Evolutionary conservation across 106 monocot genomes (phyloP).

Genomic region (Allium fistulosum): DNA sequence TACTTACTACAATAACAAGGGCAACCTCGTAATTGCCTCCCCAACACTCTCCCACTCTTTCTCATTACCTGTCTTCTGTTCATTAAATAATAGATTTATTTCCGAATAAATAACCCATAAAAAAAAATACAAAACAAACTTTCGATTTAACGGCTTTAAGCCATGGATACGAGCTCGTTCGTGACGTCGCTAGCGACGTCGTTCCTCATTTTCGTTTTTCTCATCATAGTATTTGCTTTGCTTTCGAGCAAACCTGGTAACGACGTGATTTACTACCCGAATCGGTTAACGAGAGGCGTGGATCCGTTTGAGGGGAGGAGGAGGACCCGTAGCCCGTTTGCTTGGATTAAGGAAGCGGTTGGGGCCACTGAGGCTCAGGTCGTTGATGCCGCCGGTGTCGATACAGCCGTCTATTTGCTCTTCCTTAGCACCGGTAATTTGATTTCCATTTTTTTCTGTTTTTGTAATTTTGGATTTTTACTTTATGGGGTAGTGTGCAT

Average conservation of each 20-base stretch:
- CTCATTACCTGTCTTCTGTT: neutral
- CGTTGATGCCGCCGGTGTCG: constrained; percentile 60
- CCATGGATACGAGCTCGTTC: constrained; percentile 78
- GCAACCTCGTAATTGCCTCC: neutral
- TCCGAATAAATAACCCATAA: neutral
- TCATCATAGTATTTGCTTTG: constrained; percentile 65
- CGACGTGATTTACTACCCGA: constrained; percentile 83
- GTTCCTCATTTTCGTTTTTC: constrained; percentile 56
- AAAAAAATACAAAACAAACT: neutral
- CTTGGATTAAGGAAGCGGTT: constrained; percentile 69
- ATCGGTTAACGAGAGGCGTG: constrained; percentile 33
- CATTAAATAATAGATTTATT: neutral
- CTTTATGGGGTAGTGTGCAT: neutral
- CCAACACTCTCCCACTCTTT: neutral
- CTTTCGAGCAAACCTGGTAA: constrained; percentile 64
- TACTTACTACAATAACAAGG: neutral
- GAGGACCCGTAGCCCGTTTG: constrained; percentile 45
- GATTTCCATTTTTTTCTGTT: too few species aligned
- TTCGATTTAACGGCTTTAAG: neutral
- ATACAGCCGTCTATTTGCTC: constrained; percentile 75
- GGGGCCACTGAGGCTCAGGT: constrained; percentile 60
- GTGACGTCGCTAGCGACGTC: constrained; percentile 79
- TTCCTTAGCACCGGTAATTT: constrained; percentile 69
- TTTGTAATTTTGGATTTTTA: neutral
- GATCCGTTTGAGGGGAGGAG: constrained; percentile 34